A percentile compares a stretch with the other conserved stretches of the same genome.
phyloP scores from a whole-genome alignment of 2,329 filamentous ascomycete genomes.

The Fusarium sp. region DNA sequence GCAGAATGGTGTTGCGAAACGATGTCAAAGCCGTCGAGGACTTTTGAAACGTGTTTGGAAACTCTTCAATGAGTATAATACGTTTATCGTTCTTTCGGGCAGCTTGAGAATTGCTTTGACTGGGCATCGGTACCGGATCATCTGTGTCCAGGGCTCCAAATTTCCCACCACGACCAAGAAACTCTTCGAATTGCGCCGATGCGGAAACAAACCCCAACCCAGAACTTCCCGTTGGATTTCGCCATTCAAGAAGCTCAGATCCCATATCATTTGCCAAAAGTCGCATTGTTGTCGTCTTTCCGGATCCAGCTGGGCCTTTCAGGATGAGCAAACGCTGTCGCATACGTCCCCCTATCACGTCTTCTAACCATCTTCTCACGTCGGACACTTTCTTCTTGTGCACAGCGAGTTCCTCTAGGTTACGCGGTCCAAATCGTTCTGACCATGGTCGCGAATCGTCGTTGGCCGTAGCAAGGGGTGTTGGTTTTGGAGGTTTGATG shows the following conservation, averaged over 20 bases:
- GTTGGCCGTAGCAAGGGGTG: constrained; percentile 47
- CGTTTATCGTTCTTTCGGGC: constrained; percentile 51
- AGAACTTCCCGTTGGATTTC: constrained; percentile 75
- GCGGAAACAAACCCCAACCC: constrained; percentile 74
- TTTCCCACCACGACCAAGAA: constrained; percentile 82
- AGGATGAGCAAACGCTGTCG: constrained; percentile 82
- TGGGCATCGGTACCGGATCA: constrained; percentile 43
- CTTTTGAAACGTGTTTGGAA: constrained; percentile 78
- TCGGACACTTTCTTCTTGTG: constrained; percentile 95
- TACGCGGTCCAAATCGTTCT: constrained; percentile 80
- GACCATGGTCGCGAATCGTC: constrained; percentile 83
- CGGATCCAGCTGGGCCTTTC: constrained; percentile 90
- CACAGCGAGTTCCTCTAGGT: constrained; percentile 86
- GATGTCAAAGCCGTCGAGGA: constrained; percentile 72
- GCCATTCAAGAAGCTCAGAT: constrained; percentile 88
- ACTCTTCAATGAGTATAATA: constrained; percentile 82
- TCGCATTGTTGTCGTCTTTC: constrained; percentile 88
- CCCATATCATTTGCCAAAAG: constrained; percentile 82
- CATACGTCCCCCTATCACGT: constrained; percentile 73
- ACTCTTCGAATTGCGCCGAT: constrained; percentile 89
- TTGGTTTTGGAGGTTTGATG: constrained; percentile 55
- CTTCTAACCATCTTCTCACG: constrained; percentile 83
- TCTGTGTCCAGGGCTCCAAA: constrained; percentile 76
- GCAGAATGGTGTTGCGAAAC: constrained; percentile 79
- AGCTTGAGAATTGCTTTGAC: constrained; percentile 36